A percentile compares a stretch with the other conserved stretches of the same genome.
phyloP scores from a whole-genome alignment of 352 stramenopile genomes.

The Phytopythium litorale region DNA sequence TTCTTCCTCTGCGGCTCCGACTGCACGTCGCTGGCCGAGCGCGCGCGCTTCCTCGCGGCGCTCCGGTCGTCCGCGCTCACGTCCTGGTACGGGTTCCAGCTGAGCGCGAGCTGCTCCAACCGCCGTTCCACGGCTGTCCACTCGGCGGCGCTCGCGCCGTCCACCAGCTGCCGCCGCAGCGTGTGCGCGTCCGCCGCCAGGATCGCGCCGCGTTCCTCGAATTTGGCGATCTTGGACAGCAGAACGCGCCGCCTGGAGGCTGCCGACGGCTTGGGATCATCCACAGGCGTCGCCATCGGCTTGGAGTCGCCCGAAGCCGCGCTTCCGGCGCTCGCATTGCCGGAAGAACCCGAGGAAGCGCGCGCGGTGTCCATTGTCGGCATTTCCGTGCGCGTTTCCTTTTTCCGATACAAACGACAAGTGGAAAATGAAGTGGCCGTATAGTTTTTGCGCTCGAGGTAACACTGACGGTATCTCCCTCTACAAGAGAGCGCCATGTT shows the following conservation, averaged over 20 bases:
- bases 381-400: neutral
- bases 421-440: neutral
- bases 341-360: neutral
- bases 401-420: neutral
- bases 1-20: neutral
- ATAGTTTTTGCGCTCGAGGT: neutral
- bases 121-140: slow-evolving; percentile 58
- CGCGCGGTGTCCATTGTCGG: neutral
- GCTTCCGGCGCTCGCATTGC: neutral
- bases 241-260: slow-evolving; percentile 24
- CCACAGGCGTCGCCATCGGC: neutral
- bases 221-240: slow-evolving; percentile 51
- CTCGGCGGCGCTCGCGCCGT: slow-evolving; percentile 46
- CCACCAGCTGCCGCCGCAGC: slow-evolving; percentile 58
- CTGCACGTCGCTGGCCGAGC: slow-evolving; percentile 9
- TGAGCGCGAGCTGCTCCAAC: slow-evolving; percentile 48
- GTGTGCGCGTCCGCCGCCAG: slow-evolving; percentile 55
- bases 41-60: slow-evolving; percentile 8
- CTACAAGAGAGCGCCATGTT: neutral
- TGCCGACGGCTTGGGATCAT: neutral
- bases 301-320: neutral
- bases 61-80: slow-evolving; percentile 18
- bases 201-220: slow-evolving; percentile 52
- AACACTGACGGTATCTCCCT: neutral
- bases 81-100: slow-evolving; percentile 80